Base-by-base conservation (phyloP, 1,139 yeast genomes). In the Zygoascus hellenicus region DNA sequence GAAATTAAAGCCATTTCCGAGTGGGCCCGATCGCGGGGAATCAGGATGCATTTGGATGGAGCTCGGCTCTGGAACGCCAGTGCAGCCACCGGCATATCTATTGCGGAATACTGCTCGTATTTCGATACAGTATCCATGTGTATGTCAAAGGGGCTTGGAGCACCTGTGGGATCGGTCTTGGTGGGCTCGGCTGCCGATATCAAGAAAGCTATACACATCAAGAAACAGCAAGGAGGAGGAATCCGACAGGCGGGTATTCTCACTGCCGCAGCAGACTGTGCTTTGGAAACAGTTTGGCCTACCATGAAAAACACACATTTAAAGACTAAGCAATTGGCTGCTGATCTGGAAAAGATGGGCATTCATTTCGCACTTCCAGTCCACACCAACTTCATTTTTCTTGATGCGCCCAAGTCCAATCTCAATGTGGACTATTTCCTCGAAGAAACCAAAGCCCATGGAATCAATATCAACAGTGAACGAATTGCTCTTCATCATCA, bases 1-100 rank as follows among this genome's bases (percentile, higher is more conserved):
- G 97, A 90, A 63, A 77, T 90, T 54, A 70, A 72, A 53, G 76
- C 80, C 54, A 89, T 90, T 57, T 76, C 86, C 46, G 74, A 70
- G 49, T 88, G 86, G 73, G 88, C 95, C 56, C 70, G 75, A 51
- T 77, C 72, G 47, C 74, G 83, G 58, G 76, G 76, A 48, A 72
- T 89, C 53, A 75, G 71, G 56, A 69, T 89, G 59, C 97, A 90
- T 64, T 78, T 89, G 60, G 97, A 90, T 62, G 97, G 97, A 54
- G 97, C 97, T n/a, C 76, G 97, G 58, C 71, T 90, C 51, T 89
- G 95, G 94, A 88, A 90, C 62, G 97, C 97, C 1, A 72, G 82
- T 29, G 85, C 77, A 6, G 92, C 76, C 43, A 78, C 95, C 22
- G 89, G 85, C 7, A 72, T 87, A 36, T 68, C 87, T 10, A 67